Conservation (phyloP, 805 yeast genomes). For the Trichomonascus vanleenenianus region DNA sequence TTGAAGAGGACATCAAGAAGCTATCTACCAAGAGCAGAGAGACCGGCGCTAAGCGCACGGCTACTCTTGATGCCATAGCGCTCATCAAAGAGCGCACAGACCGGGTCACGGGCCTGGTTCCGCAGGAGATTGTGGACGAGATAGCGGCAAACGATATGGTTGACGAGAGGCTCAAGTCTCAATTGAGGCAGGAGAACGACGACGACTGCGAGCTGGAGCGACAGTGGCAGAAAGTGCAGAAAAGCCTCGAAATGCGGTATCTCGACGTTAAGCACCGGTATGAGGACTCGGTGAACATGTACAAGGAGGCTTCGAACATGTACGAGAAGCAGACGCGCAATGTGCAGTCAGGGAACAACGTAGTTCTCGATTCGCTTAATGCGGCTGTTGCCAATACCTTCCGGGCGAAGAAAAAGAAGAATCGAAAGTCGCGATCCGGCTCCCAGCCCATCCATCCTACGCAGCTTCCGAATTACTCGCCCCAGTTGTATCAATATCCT, state of each 20-base stretch:
- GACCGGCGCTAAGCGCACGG: constrained; percentile 8
- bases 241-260: constrained; percentile 29
- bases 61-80: constrained; percentile 10
- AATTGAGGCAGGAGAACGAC: constrained; percentile 18
- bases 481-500: background rate
- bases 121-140: constrained; percentile 10
- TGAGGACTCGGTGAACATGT: constrained; percentile 23
- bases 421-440: background rate
- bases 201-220: constrained; percentile 26
- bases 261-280: constrained; percentile 27
- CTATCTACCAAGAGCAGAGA: constrained; percentile 4
- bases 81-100: constrained; percentile 14
- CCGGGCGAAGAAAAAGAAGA: constrained; percentile 2
- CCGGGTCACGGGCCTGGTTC: constrained; percentile 14
- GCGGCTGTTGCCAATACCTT: constrained; percentile 8
- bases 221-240: constrained; percentile 30
- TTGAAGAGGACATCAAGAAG: constrained; percentile 15
- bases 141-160: constrained; percentile 12
- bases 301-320: constrained; percentile 10
- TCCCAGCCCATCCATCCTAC: background rate
- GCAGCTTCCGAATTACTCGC: background rate
- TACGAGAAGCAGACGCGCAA: constrained; percentile 5
- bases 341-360: constrained; percentile 8
- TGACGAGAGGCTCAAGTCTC: constrained; percentile 14
- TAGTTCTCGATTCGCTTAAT: constrained; percentile 16